Evolutionary conservation across 1,139 yeast genomes (phyloP).

Genomic region (Pichia sp.): DNA sequence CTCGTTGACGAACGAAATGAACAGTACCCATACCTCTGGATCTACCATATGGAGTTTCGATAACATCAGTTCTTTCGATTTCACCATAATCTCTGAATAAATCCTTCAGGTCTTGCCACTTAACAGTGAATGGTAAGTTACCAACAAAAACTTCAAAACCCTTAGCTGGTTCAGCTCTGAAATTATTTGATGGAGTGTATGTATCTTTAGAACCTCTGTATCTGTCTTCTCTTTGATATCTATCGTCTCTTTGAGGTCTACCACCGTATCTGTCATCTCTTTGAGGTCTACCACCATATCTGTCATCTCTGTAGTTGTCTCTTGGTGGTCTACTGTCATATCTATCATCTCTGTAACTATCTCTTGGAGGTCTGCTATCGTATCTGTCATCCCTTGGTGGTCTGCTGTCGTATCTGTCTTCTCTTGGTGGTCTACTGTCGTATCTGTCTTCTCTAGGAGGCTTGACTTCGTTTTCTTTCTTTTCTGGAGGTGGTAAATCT

Average conservation of each 20-base stretch:
- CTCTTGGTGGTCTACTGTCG: slow-evolving; percentile 8
- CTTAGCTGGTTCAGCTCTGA: slow-evolving; percentile 30
- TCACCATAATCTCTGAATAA: slow-evolving; percentile 76
- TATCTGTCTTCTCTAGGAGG: slow-evolving; percentile 16
- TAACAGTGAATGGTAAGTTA: slow-evolving; percentile 75
- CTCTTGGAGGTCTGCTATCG: slow-evolving; percentile 11
- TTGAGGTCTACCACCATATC: slow-evolving; percentile 5
- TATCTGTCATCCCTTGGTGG: slow-evolving; percentile 8
- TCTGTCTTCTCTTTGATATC: slow-evolving; percentile 15
- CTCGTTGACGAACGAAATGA: slow-evolving; percentile 56
- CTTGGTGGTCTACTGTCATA: too few species aligned
- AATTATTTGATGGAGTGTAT: slow-evolving; percentile 18
- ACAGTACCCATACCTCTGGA: slow-evolving; percentile 91
- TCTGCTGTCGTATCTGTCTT: not conserved
- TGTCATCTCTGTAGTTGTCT: slow-evolving; percentile 3
- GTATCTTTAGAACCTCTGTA: slow-evolving; percentile 16
- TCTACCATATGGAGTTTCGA: slow-evolving; percentile 65
- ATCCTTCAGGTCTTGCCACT: slow-evolving; percentile 87
- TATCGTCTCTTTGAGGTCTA: slow-evolving; percentile 3
- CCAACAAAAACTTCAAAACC: slow-evolving; percentile 79
- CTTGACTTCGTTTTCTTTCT: slow-evolving; percentile 12
- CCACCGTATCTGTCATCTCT: slow-evolving; percentile 3
- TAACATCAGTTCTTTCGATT: slow-evolving; percentile 79
- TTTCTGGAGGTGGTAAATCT: slow-evolving; percentile 76
- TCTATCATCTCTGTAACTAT: slow-evolving; percentile 1